Evolutionary conservation across 1,284 basidiomycete species (phyloP), one percentile per base, ranked within the genome.

Genomic region (Apiotrichum montevideense): DNA sequence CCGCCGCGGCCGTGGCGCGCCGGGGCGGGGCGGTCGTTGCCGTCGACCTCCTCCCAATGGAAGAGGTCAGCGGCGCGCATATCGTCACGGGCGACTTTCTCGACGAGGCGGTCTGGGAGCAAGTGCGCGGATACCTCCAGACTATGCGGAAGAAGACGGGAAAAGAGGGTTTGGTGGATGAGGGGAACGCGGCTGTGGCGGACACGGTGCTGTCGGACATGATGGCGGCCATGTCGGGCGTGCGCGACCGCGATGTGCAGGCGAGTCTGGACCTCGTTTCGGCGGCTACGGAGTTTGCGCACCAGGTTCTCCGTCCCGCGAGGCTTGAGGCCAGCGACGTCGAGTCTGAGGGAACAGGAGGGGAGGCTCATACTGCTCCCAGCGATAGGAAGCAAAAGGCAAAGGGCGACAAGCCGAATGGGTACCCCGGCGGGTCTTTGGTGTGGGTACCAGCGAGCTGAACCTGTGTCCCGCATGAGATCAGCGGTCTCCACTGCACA

Each of bases 51-150:
- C 77, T 90, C 10, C 80, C 79, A 2, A 87, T 92, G 66, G 69
- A 74, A 1, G 83, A 84, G 7, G 84, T 91, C 32, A 78, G 77
- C 0, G 87, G 87, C 4, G 88, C 90, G 21, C 77, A 83, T 35
- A 79, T 82, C 15, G 68, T 94, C 21, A 82, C 85, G 66, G 85
- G 83, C 55, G 84, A 94, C 73, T 92, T 94, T 64, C 80, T 92
- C n/a, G 77, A 80, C 0, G 76, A 80, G 0, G 71, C 79, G 32
- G 84, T 87, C 0, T 80, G 80, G 42, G 62, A 59, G 5, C 67
- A 77, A 35, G 79, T 92, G 11, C 37, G 52, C 15, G 35, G 44
- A 4, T 10, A 50, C 6, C 56, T 66, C 1, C 13, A 32, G 11
- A 56, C 42, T 11, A 40, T 40, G 35, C 35, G 45, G 35, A 29